phyloP scores from a whole-genome alignment of 2,329 filamentous ascomycete species.

The Microdochium bolleyi region DNA sequence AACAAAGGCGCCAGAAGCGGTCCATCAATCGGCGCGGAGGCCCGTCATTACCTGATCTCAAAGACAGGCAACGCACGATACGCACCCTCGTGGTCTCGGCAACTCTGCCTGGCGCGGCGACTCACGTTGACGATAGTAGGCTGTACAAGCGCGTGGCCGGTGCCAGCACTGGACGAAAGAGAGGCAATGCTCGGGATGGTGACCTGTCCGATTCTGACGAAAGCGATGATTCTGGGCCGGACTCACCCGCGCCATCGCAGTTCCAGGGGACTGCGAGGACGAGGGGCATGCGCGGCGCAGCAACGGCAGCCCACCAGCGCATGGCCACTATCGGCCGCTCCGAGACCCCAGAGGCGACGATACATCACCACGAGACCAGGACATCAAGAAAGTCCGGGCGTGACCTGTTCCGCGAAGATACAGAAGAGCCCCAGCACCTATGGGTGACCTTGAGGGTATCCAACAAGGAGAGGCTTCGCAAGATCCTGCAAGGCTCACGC shows the following conservation, averaged over 20 bases:
- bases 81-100: constrained; percentile 88
- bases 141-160: constrained; percentile 73
- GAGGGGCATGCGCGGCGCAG: constrained; percentile 81
- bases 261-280: constrained; percentile 76
- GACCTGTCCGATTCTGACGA: constrained; percentile 84
- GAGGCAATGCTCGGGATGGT: constrained; percentile 51
- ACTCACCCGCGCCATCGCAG: constrained; percentile 74
- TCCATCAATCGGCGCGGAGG: constrained; percentile 91
- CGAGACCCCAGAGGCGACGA: constrained; percentile 74
- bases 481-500: constrained; percentile 49
- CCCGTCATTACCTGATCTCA: constrained; percentile 88
- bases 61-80: constrained; percentile 88
- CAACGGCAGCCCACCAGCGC: constrained; percentile 76
- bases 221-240: constrained; percentile 78
- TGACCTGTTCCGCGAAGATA: constrained; percentile 67
- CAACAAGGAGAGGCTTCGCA: constrained; percentile 58
- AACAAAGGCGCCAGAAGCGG: constrained; percentile 89
- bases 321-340: constrained; percentile 79
- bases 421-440: constrained; percentile 61
- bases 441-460: constrained; percentile 70
- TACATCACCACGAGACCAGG: constrained; percentile 66
- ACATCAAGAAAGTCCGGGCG: constrained; percentile 53
- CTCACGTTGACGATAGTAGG: constrained; percentile 73
- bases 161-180: constrained; percentile 42
- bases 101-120: constrained; percentile 79